These are phyloP conservation scores for Pseudopyrenochaeta lycopersici DNA, from an alignment of 2,329 filamentous ascomycete genomes.

Conservation along the genomic window DNA sequence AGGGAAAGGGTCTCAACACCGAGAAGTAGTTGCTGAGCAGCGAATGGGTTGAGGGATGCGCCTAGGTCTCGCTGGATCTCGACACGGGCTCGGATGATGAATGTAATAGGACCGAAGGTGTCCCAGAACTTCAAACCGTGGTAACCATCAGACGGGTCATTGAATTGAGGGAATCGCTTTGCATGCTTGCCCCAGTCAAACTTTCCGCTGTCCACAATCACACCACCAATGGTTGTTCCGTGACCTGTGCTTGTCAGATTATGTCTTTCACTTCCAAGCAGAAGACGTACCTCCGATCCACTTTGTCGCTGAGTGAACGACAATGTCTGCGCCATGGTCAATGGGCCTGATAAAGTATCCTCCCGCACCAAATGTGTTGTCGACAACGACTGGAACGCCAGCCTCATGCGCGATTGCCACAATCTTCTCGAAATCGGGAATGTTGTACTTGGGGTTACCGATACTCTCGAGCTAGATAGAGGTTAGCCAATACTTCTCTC, in stretches of 20 bases:
- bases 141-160: conserved; percentile 87
- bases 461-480: conserved; percentile 72
- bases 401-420: conserved; percentile 78
- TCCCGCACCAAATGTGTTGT: conserved; percentile 95
- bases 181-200: conserved; percentile 92
- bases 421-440: conserved; percentile 90
- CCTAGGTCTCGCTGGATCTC: conserved; percentile 92
- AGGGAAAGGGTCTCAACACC: conserved; percentile 90
- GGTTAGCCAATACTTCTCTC: conserved; percentile 1
- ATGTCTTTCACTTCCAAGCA: background rate
- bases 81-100: conserved; percentile 84
- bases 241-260: conserved; percentile 57
- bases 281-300: conserved; percentile 79
- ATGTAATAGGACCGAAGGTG: conserved; percentile 83
- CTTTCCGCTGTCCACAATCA: conserved; percentile 87
- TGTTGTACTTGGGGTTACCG: conserved; percentile 91
- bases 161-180: conserved; percentile 89
- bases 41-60: conserved; percentile 85
- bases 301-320: conserved; percentile 94
- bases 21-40: conserved; percentile 88
- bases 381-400: conserved; percentile 67
- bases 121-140: conserved; percentile 96
- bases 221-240: conserved; percentile 87
- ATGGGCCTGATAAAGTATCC: conserved; percentile 89
- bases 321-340: conserved; percentile 89